Conservation (phyloP, 202 grass and related monocot species). For the Digitaria exilis region DNA sequence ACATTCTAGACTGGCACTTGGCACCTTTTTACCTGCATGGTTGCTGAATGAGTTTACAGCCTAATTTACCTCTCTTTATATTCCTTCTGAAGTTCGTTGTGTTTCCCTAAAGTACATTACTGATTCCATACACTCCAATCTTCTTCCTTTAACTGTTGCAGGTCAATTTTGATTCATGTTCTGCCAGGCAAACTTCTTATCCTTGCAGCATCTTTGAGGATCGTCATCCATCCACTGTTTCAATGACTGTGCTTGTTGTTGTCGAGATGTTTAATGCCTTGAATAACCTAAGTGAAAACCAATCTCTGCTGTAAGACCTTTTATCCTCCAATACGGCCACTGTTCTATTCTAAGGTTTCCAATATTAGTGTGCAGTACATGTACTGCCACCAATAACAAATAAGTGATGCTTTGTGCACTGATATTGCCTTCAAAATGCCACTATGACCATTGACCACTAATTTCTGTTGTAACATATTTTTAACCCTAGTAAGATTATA, state of each 20-base stretch:
- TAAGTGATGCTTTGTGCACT: background rate
- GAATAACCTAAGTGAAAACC: slow-evolving; percentile 99
- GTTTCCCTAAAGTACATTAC: background rate
- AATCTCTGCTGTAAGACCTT: slow-evolving; percentile 90
- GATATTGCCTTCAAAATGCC: background rate
- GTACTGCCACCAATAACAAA: background rate
- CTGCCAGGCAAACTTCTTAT: slow-evolving; percentile 83
- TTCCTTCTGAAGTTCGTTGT: slow-evolving; percentile 19
- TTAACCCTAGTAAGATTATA: background rate
- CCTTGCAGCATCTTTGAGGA: slow-evolving; percentile 96
- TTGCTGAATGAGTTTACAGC: background rate
- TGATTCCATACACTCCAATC: slow-evolving; percentile 2
- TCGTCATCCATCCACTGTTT: slow-evolving; percentile 95
- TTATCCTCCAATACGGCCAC: slow-evolving; percentile 22
- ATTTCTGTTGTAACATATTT: slow-evolving; percentile 13
- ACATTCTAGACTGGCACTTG: background rate
- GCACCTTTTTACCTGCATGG: slow-evolving; percentile 1
- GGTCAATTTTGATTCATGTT: slow-evolving; percentile 99
- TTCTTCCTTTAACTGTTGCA: slow-evolving; percentile 40
- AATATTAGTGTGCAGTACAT: background rate
- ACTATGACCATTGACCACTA: background rate
- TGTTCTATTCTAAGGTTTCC: background rate
- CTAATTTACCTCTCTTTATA: background rate
- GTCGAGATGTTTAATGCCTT: slow-evolving; percentile 99
- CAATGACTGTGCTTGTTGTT: slow-evolving; percentile 98